Conservation (phyloP, 2,329 filamentous ascomycete genomes). For the Calycina marina region DNA sequence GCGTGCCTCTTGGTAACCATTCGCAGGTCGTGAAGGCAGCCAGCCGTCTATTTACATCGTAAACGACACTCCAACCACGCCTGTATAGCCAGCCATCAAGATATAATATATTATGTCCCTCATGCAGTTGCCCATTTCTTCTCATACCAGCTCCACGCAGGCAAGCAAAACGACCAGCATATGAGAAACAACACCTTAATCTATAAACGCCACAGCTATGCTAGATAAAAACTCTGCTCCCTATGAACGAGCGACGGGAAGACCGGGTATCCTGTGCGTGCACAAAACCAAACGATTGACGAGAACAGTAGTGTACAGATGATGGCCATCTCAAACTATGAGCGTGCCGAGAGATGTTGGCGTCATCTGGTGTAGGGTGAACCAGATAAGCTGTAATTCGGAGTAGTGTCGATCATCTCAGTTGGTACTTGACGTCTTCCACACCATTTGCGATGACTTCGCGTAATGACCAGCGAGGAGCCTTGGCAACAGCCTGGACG, state of each 20-base stretch:
- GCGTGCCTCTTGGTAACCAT: no score
- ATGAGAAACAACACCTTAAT: background rate
- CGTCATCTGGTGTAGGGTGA: background rate
- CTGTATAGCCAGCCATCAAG: constrained; percentile 8
- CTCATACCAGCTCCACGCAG: background rate
- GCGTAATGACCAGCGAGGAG: constrained; percentile 55
- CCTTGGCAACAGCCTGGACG: constrained; percentile 31
- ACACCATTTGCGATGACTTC: constrained; percentile 58
- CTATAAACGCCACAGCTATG: constrained; percentile 2
- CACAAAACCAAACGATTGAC: constrained; percentile 10
- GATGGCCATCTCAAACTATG: no score
- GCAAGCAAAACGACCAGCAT: no score
- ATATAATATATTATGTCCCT: constrained; percentile 15
- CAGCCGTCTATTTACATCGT: constrained; percentile 1
- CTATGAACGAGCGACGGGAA: constrained; percentile 7
- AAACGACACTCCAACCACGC: background rate
- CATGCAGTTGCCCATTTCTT: no score
- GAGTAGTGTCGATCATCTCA: constrained; percentile 30
- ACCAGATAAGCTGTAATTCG: constrained; percentile 1
- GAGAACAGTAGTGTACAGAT: constrained; percentile 13
- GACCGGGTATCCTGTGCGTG: constrained; percentile 16
- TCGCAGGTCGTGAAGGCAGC: no score
- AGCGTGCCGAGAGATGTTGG: background rate
- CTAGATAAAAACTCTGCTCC: constrained; percentile 1
- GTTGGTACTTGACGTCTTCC: constrained; percentile 49